Evolutionary conservation across 2,329 filamentous ascomycete genomes (phyloP), one percentile per base, ranked within the genome.

Genomic region (Epichloe festucae): DNA sequence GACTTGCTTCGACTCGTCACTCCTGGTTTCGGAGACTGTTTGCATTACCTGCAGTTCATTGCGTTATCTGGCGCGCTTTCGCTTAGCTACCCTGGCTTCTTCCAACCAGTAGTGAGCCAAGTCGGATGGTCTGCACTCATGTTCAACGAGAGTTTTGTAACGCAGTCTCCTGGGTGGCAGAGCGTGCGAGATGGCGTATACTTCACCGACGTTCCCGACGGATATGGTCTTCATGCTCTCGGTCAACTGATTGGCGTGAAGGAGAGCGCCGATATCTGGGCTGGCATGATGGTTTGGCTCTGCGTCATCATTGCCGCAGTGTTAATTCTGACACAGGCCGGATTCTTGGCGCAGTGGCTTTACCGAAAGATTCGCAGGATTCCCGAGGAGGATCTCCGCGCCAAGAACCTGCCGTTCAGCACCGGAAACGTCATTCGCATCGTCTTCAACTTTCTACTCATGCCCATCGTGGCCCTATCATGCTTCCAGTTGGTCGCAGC

Each of bases 1-100:
- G 93, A 98, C 69, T 73, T 96, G 57, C 74, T 98, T 50, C 83
- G 93, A 51, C 75, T 98, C 46, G 89, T 98, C 36, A 98, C 93
- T 0, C 93, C 93, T 5, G 93, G 93, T 1, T 97, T 98, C 64
- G 89, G 89, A 6, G 93, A 98, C 64, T 98, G 93, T 62, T 75
- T 98, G 51, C 90, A 97, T 67, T 97, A 98, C 65, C 87, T 98
- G 17, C 93, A 98, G 64, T 98, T 95, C 60, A 76, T 93, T 51
- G 84, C 87, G 21, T 71, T 98, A 53, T 93, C 89, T 0, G 91
- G 91, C n/a, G 84, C 85, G 39, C 73, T 98, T 53, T 89, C 85
- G 7, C 73, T 98, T 56, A 82, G 84, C 58, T 98, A 97, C 62
- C 93, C 93, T 0, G 93, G 93, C 11, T 98, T 87, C 64, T 98